Conservation (phyloP, 139 green algal genomes). For the Coelastrella sp. region DNA sequence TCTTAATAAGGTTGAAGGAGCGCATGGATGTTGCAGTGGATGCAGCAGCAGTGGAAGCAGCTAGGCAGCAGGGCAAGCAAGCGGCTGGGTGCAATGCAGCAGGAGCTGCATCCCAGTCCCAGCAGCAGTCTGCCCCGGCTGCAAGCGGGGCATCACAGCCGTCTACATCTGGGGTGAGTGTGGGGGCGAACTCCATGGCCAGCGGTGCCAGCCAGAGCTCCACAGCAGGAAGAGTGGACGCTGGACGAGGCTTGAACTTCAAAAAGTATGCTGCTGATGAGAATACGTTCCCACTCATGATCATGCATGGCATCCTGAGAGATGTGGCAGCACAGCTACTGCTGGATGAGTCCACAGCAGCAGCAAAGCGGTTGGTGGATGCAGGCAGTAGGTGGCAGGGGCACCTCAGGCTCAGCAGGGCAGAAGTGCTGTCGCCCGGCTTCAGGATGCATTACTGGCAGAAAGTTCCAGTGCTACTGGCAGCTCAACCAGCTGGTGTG, state of each 20-base stretch:
- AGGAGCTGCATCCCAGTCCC: not conserved
- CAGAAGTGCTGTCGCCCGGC: constrained; percentile 36
- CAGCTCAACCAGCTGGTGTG: not conserved
- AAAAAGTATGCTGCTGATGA: constrained; percentile 34
- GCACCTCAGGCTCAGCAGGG: constrained; percentile 1
- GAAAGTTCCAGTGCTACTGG: constrained; percentile 3
- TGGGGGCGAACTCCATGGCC: not conserved
- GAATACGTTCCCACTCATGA: constrained; percentile 2
- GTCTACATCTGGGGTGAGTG: not conserved
- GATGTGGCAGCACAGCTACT: constrained; percentile 43
- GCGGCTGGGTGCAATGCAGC: not conserved
- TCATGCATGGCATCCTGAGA: constrained; percentile 43
- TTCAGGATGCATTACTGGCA: constrained; percentile 47
- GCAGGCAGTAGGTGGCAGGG: constrained; percentile 32
- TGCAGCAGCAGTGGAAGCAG: constrained; percentile 44
- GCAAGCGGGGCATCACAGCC: not conserved
- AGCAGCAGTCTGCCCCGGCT: not conserved
- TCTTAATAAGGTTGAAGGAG: not conserved
- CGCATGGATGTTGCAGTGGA: constrained; percentile 39
- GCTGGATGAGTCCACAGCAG: constrained; percentile 19
- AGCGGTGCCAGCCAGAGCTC: not conserved
- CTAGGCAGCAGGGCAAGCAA: constrained; percentile 2
- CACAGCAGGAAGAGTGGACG: not conserved
- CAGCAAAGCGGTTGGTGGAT: constrained; percentile 23
- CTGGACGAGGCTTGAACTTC: constrained; percentile 3